These are phyloP conservation scores for Tetrahymena borealis DNA, from an alignment of 73 alveolate genomes.

Conservation along the genomic window DNA sequence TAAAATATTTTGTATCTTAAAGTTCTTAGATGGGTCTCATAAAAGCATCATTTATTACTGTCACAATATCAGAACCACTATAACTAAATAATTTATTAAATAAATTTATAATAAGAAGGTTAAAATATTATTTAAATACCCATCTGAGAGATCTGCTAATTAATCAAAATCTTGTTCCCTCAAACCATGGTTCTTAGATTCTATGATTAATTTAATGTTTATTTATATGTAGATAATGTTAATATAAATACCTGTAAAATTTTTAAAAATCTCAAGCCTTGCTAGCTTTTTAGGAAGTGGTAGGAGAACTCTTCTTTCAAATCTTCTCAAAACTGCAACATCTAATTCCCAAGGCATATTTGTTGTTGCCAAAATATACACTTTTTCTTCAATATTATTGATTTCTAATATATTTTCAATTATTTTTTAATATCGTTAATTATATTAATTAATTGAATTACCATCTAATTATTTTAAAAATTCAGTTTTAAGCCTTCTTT, in stretches of 20 bases:
- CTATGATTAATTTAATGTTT: background rate
- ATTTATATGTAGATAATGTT: background rate
- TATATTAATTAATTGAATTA: background rate
- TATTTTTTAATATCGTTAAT: background rate
- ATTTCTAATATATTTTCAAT: background rate
- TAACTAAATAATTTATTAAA: background rate
- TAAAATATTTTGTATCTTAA: conserved; percentile 37
- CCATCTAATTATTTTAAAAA: conserved; percentile 66
- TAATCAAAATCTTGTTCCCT: conserved; percentile 38
- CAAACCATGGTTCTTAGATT: conserved; percentile 10
- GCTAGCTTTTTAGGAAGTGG: conserved; percentile 69
- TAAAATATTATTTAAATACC: background rate
- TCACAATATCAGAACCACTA: conserved; percentile 47
- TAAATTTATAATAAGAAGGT: background rate
- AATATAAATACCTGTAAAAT: conserved; percentile 28
- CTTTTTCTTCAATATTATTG: conserved; percentile 33
- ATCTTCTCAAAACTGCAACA: conserved; percentile 64
- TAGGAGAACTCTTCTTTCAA: conserved; percentile 60
- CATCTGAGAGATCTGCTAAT: conserved; percentile 33
- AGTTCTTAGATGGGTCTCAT: conserved; percentile 48
- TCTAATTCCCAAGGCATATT: conserved; percentile 82
- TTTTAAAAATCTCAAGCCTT: conserved; percentile 49
- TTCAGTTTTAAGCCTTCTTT: conserved; percentile 56
- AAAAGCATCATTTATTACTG: conserved; percentile 52
- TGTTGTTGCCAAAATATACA: conserved; percentile 69